A percentile compares a stretch with the other conserved stretches of the same genome.
Conservation (phyloP, 192 early-diverging fungal species). For the Entomortierella beljakovae region DNA sequence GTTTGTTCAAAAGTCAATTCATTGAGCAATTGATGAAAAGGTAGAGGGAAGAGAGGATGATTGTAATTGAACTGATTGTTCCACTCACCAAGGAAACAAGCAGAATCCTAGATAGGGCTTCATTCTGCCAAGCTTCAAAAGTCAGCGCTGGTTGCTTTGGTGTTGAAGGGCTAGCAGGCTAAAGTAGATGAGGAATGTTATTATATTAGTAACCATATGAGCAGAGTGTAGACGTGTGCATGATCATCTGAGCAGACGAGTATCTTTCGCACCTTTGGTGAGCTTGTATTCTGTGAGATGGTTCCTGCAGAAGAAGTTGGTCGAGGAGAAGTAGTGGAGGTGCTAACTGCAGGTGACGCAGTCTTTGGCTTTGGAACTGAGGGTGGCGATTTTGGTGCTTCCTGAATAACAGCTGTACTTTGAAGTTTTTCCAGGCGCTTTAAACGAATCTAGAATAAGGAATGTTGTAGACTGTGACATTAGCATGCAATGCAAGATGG, state of each 20-base stretch:
- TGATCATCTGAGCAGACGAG: background rate
- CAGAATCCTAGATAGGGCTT: slow-evolving; percentile 81
- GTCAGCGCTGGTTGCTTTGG: slow-evolving; percentile 53
- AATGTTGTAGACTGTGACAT: background rate
- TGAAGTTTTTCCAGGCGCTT: slow-evolving; percentile 74
- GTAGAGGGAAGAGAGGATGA: too few species aligned
- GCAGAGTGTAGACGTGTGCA: background rate
- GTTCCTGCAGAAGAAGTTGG: slow-evolving; percentile 5
- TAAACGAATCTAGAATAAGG: slow-evolving; percentile 64
- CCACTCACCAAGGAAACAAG: slow-evolving; percentile 79
- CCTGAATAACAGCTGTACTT: slow-evolving; percentile 24
- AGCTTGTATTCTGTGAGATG: background rate
- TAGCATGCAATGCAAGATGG: background rate
- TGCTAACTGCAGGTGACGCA: slow-evolving; percentile 2
- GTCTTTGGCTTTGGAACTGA: slow-evolving; percentile 16
- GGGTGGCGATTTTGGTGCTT: slow-evolving; percentile 8
- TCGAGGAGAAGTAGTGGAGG: background rate
- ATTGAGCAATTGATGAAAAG: too few species aligned
- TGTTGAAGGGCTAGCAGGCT: slow-evolving; percentile 25
- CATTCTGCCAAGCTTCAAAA: slow-evolving; percentile 86
- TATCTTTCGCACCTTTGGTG: slow-evolving; percentile 6
- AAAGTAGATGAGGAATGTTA: background rate
- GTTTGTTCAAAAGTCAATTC: too few species aligned
- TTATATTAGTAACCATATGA: too few species aligned
- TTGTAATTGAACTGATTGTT: too few species aligned